Percentiles rank a stretch among this genome's conserved stretches.
These are phyloP conservation scores for Kondoa subrosea DNA, from an alignment of 768 basidiomycete genomes.

Conservation along the genomic window DNA sequence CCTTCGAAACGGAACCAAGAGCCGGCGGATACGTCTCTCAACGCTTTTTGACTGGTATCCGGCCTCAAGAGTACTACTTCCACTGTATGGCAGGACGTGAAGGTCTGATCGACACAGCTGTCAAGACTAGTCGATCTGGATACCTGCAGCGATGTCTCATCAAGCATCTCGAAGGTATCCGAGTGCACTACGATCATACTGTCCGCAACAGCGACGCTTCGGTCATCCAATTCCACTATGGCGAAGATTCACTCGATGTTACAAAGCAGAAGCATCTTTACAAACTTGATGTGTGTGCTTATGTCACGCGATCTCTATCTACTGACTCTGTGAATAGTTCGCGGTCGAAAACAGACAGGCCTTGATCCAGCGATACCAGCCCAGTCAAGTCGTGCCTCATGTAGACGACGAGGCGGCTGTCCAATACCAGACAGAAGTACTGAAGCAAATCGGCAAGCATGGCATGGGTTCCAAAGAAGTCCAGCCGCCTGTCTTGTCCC, in stretches of 20 bases:
- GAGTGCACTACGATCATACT: conserved; percentile 94
- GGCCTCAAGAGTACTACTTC: conserved; percentile 98
- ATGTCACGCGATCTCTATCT: neutral
- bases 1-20: conserved; percentile 95
- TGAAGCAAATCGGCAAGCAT: conserved; percentile 34
- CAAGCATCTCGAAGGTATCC: conserved; percentile 92
- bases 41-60: conserved; percentile 93
- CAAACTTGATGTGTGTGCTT: conserved; percentile 47
- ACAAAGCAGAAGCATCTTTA: conserved; percentile 90
- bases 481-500: conserved; percentile 50
- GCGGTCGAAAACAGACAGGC: conserved; percentile 69
- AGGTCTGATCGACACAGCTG: conserved; percentile 95
- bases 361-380: conserved; percentile 48
- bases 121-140: conserved; percentile 95
- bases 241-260: conserved; percentile 88
- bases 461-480: neutral
- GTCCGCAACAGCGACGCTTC: conserved; percentile 88
- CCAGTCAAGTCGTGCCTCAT: conserved; percentile 40
- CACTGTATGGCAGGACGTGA: conserved; percentile 99
- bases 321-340: conserved; percentile 36
- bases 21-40: conserved; percentile 97
- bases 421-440: conserved; percentile 82
- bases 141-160: conserved; percentile 95
- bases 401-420: conserved; percentile 47
- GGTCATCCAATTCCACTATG: conserved; percentile 89